A percentile compares a stretch with the other conserved stretches of the same genome.
phyloP scores from a whole-genome alignment of 2,329 filamentous ascomycete genomes.

The Trichoderma breve region DNA sequence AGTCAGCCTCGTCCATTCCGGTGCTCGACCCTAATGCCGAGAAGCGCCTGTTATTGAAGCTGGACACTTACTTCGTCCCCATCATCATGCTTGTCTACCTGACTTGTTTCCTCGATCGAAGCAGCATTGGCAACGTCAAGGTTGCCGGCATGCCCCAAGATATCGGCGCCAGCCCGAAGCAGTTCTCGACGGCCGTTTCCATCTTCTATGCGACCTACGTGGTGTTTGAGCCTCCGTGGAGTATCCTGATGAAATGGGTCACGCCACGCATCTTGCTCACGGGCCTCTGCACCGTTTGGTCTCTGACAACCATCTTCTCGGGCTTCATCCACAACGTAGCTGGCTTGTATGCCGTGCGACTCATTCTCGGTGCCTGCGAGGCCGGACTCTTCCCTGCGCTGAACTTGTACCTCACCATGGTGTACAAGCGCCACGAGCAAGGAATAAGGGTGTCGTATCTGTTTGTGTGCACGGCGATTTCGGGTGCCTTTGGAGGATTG shows the following conservation, averaged over 20 bases:
- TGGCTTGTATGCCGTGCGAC: slow-evolving; percentile 28
- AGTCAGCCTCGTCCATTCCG: slow-evolving; percentile 20
- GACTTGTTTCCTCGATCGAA: slow-evolving; percentile 53
- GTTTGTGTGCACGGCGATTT: slow-evolving; percentile 49
- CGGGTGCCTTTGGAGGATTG: slow-evolving; percentile 41
- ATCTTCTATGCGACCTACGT: slow-evolving; percentile 36
- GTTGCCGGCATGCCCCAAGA: slow-evolving; percentile 36
- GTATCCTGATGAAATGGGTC: slow-evolving; percentile 34
- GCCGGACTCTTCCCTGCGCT: slow-evolving; percentile 30
- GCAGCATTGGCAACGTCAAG: slow-evolving; percentile 45
- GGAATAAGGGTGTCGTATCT: slow-evolving; percentile 51
- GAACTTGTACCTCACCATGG: slow-evolving; percentile 29
- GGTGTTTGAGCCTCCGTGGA: slow-evolving; percentile 32
- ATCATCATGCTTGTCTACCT: slow-evolving; percentile 57
- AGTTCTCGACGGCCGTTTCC: slow-evolving; percentile 35
- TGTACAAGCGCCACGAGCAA: slow-evolving; percentile 49
- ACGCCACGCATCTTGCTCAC: slow-evolving; percentile 34
- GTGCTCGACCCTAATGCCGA: slow-evolving; percentile 31
- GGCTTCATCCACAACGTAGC: slow-evolving; percentile 32
- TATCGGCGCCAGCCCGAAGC: slow-evolving; percentile 31
- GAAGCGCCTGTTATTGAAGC: slow-evolving; percentile 32
- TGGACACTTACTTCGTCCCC: slow-evolving; percentile 35
- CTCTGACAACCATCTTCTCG: slow-evolving; percentile 28
- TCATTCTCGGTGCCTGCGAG: slow-evolving; percentile 29
- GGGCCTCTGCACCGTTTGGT: slow-evolving; percentile 30